These are phyloP conservation scores for Erigeron philadelphicus DNA, from an alignment of 140 eudicot species.

Conservation along the genomic window DNA sequence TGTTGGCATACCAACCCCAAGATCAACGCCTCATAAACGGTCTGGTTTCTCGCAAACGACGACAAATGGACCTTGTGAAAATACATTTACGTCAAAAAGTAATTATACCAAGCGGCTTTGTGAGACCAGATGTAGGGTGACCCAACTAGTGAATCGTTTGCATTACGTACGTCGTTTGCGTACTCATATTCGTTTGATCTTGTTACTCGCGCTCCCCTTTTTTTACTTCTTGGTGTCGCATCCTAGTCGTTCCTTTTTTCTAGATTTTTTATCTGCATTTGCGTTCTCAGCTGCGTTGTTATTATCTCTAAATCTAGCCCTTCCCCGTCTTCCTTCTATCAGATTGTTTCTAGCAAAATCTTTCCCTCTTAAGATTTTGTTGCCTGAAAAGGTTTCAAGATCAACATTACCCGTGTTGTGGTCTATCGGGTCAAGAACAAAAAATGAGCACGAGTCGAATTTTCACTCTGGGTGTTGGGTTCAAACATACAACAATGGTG, in stretches of 20 bases:
- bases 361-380: slow-evolving; percentile 50
- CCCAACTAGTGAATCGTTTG: slow-evolving; percentile 36
- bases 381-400: slow-evolving; percentile 27
- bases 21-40: slow-evolving; percentile 70
- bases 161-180: slow-evolving; percentile 51
- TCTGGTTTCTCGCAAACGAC: slow-evolving; percentile 33
- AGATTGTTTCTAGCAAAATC: slow-evolving; percentile 63
- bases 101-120: slow-evolving; percentile 17
- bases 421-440: slow-evolving; percentile 73
- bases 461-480: slow-evolving; percentile 91
- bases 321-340: slow-evolving; percentile 83
- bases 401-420: slow-evolving; percentile 77
- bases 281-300: slow-evolving; percentile 80
- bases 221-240: slow-evolving; percentile 75
- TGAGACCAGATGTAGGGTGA: slow-evolving; percentile 13
- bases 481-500: slow-evolving; percentile 84
- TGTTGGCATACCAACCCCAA: slow-evolving; percentile 28
- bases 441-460: slow-evolving; percentile 34
- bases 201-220: slow-evolving; percentile 67
- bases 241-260: slow-evolving; percentile 63
- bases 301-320: slow-evolving; percentile 70
- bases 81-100: slow-evolving; percentile 22
- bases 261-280: slow-evolving; percentile 73
- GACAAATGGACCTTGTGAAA: slow-evolving; percentile 18
- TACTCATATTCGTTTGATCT: slow-evolving; percentile 50